phyloP scores from a whole-genome alignment of 2,329 filamentous ascomycete species.

The Leptosphaerulina australis region DNA sequence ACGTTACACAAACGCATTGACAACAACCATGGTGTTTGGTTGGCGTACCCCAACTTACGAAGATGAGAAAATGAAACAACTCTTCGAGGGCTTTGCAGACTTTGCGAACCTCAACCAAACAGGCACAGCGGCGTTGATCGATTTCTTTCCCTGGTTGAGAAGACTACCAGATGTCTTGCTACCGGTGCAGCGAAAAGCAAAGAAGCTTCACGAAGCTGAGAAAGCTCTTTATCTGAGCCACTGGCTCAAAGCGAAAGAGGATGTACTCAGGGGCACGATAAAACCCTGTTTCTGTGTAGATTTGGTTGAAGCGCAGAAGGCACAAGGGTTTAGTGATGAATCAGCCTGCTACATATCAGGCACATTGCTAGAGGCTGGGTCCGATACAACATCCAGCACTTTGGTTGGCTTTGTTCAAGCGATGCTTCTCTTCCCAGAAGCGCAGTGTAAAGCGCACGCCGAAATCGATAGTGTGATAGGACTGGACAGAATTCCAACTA shows the following conservation, averaged over 20 bases:
- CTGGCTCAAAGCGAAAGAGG: conserved; percentile 24
- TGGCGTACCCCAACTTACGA: conserved; percentile 37
- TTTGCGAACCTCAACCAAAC: conserved; percentile 53
- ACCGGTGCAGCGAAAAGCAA: conserved; percentile 51
- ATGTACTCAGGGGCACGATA: conserved; percentile 10
- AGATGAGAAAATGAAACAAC: conserved; percentile 25
- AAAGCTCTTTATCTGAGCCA: conserved; percentile 37
- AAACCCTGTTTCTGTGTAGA: conserved; percentile 36
- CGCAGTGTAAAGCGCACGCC: no score
- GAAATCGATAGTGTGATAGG: no score
- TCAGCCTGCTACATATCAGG: conserved; percentile 34
- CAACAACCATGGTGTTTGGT: conserved; percentile 59
- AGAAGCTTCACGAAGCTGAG: conserved; percentile 53
- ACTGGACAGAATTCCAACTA: no score
- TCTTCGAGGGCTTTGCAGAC: conserved; percentile 48
- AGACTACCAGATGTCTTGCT: conserved; percentile 39
- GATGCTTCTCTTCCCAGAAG: conserved; percentile 34
- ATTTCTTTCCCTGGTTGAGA: conserved; percentile 56
- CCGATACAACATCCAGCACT: conserved; percentile 36
- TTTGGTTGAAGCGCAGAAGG: conserved; percentile 27
- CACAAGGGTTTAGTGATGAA: conserved; percentile 29
- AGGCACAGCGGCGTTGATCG: conserved; percentile 54
- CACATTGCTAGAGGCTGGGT: conserved; percentile 37
- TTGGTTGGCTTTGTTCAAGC: conserved; percentile 37
- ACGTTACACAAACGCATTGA: conserved; percentile 57